These are phyloP conservation scores for Coemansia javaensis DNA, from an alignment of 192 early-diverging fungal species.

Conservation along the genomic window DNA sequence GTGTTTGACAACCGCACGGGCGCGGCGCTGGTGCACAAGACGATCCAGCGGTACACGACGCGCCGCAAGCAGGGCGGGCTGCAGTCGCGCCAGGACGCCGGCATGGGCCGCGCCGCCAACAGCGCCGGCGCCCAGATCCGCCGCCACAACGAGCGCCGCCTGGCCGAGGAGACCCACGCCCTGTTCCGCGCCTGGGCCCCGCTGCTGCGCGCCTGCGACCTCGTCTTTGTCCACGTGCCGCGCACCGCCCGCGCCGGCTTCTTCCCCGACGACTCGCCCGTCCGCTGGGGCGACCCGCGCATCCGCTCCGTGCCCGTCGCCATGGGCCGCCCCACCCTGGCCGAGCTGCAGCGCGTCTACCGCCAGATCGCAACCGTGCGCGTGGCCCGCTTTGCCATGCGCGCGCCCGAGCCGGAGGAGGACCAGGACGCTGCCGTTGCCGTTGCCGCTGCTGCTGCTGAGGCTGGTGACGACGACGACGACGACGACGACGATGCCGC, in stretches of 20 bases:
- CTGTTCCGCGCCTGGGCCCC: slow-evolving; percentile 68
- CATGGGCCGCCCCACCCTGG: slow-evolving; percentile 63
- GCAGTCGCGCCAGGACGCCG: slow-evolving; percentile 74
- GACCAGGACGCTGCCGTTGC: no score
- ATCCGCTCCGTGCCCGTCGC: slow-evolving; percentile 73
- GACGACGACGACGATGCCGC: background rate
- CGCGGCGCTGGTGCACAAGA: slow-evolving; percentile 75
- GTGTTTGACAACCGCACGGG: slow-evolving; percentile 70
- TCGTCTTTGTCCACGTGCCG: slow-evolving; percentile 72
- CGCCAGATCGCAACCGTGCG: slow-evolving; percentile 19
- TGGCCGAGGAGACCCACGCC: slow-evolving; percentile 75
- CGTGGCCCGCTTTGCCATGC: slow-evolving; percentile 6
- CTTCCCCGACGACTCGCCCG: slow-evolving; percentile 1
- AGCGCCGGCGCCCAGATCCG: slow-evolving; percentile 87
- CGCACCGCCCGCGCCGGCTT: slow-evolving; percentile 13
- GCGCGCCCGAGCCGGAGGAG: no score
- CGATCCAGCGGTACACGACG: slow-evolving; percentile 94
- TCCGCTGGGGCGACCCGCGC: slow-evolving; percentile 47
- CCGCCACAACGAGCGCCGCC: slow-evolving; percentile 80
- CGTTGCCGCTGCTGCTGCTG: background rate
- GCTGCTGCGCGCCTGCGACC: slow-evolving; percentile 55
- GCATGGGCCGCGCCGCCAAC: slow-evolving; percentile 73
- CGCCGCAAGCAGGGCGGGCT: slow-evolving; percentile 93
- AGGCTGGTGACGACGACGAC: background rate
- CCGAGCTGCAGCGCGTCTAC: slow-evolving; percentile 41